Evolutionary conservation across 805 yeast species (phyloP).

Genomic region (Blastobotrys peoriensis): DNA sequence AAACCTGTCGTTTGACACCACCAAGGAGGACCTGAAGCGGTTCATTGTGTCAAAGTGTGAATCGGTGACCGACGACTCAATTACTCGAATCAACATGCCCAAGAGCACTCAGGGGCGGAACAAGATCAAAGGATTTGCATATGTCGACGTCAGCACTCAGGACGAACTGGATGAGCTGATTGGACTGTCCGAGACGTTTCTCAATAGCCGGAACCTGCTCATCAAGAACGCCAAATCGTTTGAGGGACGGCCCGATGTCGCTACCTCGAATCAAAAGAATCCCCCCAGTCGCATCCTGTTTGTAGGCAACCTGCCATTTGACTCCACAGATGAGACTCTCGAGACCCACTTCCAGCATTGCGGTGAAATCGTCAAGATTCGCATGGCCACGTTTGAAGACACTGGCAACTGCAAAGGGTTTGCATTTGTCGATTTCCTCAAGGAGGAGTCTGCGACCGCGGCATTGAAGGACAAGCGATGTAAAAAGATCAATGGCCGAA

Average conservation of each 20-base stretch:
- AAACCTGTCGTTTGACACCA: conserved; percentile 78
- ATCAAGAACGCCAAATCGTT: conserved; percentile 76
- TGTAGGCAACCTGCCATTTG: conserved; percentile 90
- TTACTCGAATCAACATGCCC: conserved; percentile 79
- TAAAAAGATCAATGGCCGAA: conserved; percentile 62
- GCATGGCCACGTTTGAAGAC: conserved; percentile 99
- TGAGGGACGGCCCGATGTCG: conserved; percentile 76
- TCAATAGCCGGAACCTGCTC: conserved; percentile 80
- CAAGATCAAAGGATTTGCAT: conserved; percentile 68
- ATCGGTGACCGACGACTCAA: conserved; percentile 47
- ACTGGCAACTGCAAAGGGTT: conserved; percentile 95
- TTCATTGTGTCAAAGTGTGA: conserved; percentile 52
- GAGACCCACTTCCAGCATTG: conserved; percentile 83
- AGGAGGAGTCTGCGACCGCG: conserved; percentile 71
- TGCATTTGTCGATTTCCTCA: conserved; percentile 82
- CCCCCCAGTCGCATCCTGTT: conserved; percentile 87
- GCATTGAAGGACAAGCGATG: conserved; percentile 72
- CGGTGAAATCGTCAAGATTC: conserved; percentile 74
- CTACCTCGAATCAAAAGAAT: conserved; percentile 41
- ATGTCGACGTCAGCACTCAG: conserved; percentile 66
- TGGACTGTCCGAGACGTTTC: conserved; percentile 57
- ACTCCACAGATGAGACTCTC: conserved; percentile 74
- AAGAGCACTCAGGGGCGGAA: conserved; percentile 48
- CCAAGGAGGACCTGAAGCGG: conserved; percentile 61
- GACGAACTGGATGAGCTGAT: conserved; percentile 59